Evolutionary conservation across 805 yeast species (phyloP), one percentile per base, ranked within the genome.

Genomic region (Wickerhamiella allomyrinae): DNA sequence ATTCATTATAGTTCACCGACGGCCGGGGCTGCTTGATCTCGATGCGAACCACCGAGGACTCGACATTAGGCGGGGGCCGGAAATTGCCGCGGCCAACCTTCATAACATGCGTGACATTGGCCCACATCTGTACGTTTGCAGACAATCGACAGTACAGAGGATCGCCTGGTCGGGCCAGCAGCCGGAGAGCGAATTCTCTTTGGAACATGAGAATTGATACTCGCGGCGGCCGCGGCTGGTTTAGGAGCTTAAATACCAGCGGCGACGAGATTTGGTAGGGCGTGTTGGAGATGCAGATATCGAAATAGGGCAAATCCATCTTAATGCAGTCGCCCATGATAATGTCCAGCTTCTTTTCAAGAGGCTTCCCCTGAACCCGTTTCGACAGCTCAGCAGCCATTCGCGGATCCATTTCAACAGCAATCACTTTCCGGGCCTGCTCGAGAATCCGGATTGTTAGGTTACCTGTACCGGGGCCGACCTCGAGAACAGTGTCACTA

Each of bases 81-180:
- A 91, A 91, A 57, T 91, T 91, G 58, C 91, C 91, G 58, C 77
- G 81, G 20, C 97, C 97, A 23, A 91, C 98, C 62, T 91, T 91
- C 98, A 91, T 91, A 41, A 91, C 83, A 60, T 91, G 98, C 7
- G 94, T 86, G 13, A 91, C 96, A 50, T 84, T 84, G n/a, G 96
- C 95, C 96, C 97, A 91, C 97, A 91, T 89, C 58, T 91, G 98
- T 1, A 91, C 97, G 57, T 91, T 91, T 23, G 95, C 97, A 24
- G 94, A 80, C 42, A 91, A 69, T 56, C 98, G 74, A 62, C 95
- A 86, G 66, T 89, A 91, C 31, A 91, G 67, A 1, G 84, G 62
- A 53, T 91, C 97, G n/a, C 98, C 98, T 0, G 98, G 97, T 52
- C 94, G 74, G 1, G 98, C 98, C 41, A 91, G 68, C 42, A 91